Percentiles rank a stretch among this genome's conserved stretches.
phyloP scores from a whole-genome alignment of 768 basidiomycete species.

The Panaeolus papilionaceus region DNA sequence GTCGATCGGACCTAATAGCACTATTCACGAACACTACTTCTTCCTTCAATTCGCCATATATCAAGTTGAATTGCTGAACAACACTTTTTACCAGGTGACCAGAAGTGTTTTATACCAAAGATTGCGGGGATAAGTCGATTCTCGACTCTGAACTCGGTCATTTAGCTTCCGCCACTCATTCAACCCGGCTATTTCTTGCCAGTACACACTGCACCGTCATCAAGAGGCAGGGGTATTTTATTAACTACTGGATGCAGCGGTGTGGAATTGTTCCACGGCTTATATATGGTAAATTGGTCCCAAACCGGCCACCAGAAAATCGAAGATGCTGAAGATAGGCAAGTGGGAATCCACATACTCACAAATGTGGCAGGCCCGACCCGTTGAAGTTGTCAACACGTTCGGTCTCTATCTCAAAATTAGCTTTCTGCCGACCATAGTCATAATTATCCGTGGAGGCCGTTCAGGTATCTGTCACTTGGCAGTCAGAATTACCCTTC shows the following conservation, averaged over 20 bases:
- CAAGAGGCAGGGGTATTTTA: not conserved
- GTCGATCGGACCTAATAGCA: not conserved
- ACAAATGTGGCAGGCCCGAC: constrained; percentile 13
- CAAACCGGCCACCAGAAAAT: not conserved
- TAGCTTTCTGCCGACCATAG: constrained; percentile 24
- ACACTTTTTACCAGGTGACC: not conserved
- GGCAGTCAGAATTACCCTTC: constrained; percentile 7
- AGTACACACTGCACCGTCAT: not conserved
- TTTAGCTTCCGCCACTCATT: not conserved
- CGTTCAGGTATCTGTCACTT: constrained; percentile 26
- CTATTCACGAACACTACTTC: not conserved
- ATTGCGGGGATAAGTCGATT: constrained; percentile 5
- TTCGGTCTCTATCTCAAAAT: constrained; percentile 18
- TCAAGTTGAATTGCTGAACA: not conserved
- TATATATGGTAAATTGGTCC: not conserved
- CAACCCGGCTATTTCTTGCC: not conserved
- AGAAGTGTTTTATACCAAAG: not conserved
- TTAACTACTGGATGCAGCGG: not conserved
- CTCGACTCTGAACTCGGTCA: not conserved
- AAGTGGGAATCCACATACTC: not conserved
- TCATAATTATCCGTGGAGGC: constrained; percentile 38
- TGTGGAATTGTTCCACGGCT: not conserved
- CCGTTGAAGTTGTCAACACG: constrained; percentile 13
- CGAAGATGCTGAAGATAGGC: not conserved
- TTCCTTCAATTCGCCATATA: not conserved